Evolutionary conservation across 2,329 filamentous ascomycete species (phyloP), one percentile per base, ranked within the genome.

Genomic region (Tolypocladium tundrense): DNA sequence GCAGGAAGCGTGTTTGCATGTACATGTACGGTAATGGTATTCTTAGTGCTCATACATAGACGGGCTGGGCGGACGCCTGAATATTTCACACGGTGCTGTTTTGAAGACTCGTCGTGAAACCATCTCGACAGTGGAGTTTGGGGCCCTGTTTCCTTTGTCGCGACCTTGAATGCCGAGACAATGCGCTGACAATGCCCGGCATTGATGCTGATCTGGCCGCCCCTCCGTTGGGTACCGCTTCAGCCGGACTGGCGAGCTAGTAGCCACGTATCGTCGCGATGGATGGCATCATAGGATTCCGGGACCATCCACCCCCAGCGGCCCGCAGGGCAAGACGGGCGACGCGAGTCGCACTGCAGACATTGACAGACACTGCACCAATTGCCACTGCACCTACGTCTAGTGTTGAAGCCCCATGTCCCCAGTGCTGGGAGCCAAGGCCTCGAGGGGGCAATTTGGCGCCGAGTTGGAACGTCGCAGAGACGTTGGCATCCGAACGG

Each of bases 1-100:
- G 41, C 11, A 52, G 57, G 48, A 41, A 54, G 54, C 57, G 54
- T 42, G 57, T 24, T 51, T 51, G 41, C 19, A n/a, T 59, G 57
- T 59, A 56, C 31, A 33, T 31, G 27, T 31, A 6, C 37, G 54
- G 37, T 54, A 59, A 50, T 54, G 54, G 40, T 19, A 21, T 42
- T 41, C 13, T 14, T 35, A 43, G 19, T n/a, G 21, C 54, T 48
- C 54, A 45, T 35, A 11, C 42, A 55, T 48, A 27, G 54, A 55
- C 27, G 7, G 31, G 41, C 41, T 13, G 16, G 54, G 48, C 19
- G 48, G 31, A 37, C 48, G 31, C n/a, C 31, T 37, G 5, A 13
- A 11, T 37, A 10, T 21, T 35, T 35, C 31, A n/a, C 31, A 2
- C 4, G 33, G 48, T 37, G 48, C 31, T 1, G 31, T 52, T 21